These are phyloP conservation scores for Plasmodium falciparum DNA, from an alignment of 169 alveolate species.

Conservation along the genomic window DNA sequence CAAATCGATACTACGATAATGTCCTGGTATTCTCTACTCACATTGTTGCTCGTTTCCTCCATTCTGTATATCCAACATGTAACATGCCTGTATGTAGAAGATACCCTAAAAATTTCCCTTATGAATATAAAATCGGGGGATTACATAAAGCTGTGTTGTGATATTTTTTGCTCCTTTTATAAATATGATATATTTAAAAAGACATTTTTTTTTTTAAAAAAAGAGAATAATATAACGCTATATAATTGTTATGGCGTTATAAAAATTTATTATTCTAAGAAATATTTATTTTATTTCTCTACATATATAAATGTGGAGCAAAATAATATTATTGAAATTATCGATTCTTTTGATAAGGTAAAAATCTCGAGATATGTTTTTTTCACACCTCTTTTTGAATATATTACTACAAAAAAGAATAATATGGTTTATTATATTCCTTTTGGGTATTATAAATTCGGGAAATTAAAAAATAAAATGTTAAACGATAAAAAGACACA, in stretches of 20 bases:
- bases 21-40: background rate
- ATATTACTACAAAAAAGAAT: background rate
- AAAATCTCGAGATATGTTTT: constrained; percentile 12
- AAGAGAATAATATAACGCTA: constrained; percentile 4
- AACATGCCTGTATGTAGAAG: constrained; percentile 36
- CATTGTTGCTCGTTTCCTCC: background rate
- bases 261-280: constrained; percentile 24
- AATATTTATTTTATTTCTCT: constrained; percentile 17
- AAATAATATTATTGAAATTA: constrained; percentile 25
- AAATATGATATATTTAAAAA: constrained; percentile 21
- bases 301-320: constrained; percentile 1
- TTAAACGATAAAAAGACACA: too few species aligned
- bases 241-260: constrained; percentile 15
- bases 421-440: constrained; percentile 28
- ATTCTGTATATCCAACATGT: constrained; percentile 5
- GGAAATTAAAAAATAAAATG: too few species aligned
- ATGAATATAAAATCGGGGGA: constrained; percentile 16
- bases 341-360: constrained; percentile 41
- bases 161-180: constrained; percentile 34
- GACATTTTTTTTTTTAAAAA: constrained; percentile 27
- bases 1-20: too few species aligned
- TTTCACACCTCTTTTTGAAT: constrained; percentile 61
- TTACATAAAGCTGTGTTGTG: constrained; percentile 41
- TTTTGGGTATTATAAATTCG: constrained; percentile 24
- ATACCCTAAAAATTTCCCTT: constrained; percentile 35